Conservation (phyloP, 2,329 filamentous ascomycete genomes). For the Alternaria triticina region DNA sequence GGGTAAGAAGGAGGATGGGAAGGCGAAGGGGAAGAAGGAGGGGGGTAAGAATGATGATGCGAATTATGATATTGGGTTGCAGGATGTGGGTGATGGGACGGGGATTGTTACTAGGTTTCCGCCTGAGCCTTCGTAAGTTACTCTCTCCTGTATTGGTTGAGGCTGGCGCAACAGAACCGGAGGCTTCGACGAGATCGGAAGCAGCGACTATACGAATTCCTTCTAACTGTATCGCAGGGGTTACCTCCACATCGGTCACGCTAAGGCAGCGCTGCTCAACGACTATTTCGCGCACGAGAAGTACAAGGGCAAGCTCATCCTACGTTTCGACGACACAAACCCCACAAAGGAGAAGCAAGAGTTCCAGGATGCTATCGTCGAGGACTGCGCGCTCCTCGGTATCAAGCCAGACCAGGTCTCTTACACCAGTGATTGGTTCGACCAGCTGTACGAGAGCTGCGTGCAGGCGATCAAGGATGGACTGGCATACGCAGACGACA, state of each 20-base stretch:
- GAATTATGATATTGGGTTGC: conserved; percentile 87
- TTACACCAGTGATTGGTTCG: conserved; percentile 95
- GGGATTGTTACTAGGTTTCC: conserved; percentile 90
- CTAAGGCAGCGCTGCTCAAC: conserved; percentile 90
- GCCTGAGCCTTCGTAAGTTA: conserved; percentile 82
- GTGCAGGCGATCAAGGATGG: conserved; percentile 85
- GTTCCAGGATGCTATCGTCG: conserved; percentile 90
- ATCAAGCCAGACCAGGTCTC: conserved; percentile 86
- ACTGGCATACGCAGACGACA: conserved; percentile 93
- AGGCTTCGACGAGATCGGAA: no score
- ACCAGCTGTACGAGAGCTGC: conserved; percentile 86
- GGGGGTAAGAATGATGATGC: conserved; percentile 74
- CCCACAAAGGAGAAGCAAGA: conserved; percentile 97
- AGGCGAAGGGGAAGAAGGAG: conserved; percentile 69
- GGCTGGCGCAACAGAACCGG: no score
- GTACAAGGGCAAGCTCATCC: conserved; percentile 87
- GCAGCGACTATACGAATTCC: neutral
- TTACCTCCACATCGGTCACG: conserved; percentile 94
- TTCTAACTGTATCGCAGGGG: conserved; percentile 54
- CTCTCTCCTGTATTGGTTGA: no score
- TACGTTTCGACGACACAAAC: conserved; percentile 97
- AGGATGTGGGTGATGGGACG: conserved; percentile 75
- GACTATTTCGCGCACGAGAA: conserved; percentile 96
- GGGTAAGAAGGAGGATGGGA: conserved; percentile 59
- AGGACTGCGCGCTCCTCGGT: conserved; percentile 89